Evolutionary conservation across 148 eudicot species (phyloP).

Genomic region (Rhododendron ovatum): DNA sequence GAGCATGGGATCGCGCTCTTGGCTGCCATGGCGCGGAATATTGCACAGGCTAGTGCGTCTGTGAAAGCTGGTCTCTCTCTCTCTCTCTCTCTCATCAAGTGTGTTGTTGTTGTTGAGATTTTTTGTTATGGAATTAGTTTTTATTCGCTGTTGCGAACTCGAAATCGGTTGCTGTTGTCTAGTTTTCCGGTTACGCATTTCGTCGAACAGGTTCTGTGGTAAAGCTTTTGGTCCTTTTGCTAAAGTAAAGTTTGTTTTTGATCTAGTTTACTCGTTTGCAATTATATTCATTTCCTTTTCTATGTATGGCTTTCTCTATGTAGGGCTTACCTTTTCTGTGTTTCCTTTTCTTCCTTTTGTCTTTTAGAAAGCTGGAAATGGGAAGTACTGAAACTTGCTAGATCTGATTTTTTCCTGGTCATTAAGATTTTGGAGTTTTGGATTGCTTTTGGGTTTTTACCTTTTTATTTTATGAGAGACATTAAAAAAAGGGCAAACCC

Average conservation of each 20-base stretch:
- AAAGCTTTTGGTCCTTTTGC: background rate
- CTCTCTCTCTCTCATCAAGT: background rate
- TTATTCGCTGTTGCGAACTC: background rate
- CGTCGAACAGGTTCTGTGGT: conserved; percentile 23
- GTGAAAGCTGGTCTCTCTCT: conserved; percentile 65
- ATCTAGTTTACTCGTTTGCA: background rate
- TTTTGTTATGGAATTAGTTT: background rate
- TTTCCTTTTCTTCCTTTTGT: background rate
- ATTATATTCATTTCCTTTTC: background rate
- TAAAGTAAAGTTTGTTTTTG: background rate
- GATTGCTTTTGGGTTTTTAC: background rate
- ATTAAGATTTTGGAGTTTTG: background rate
- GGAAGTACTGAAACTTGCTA: background rate
- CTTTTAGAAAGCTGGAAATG: conserved; percentile 4
- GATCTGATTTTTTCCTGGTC: conserved; percentile 6
- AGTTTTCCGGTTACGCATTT: conserved; percentile 18
- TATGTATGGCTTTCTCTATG: background rate
- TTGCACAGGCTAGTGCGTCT: conserved; percentile 97
- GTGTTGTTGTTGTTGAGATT: background rate
- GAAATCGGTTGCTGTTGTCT: background rate
- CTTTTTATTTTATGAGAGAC: background rate
- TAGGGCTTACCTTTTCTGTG: background rate
- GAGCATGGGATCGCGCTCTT: conserved; percentile 92
- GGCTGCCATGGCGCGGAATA: conserved; percentile 87
- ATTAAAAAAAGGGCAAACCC: too few species aligned